Evolutionary conservation across 306 rosid genomes (phyloP).

Genomic region (Vigna unguiculata): DNA sequence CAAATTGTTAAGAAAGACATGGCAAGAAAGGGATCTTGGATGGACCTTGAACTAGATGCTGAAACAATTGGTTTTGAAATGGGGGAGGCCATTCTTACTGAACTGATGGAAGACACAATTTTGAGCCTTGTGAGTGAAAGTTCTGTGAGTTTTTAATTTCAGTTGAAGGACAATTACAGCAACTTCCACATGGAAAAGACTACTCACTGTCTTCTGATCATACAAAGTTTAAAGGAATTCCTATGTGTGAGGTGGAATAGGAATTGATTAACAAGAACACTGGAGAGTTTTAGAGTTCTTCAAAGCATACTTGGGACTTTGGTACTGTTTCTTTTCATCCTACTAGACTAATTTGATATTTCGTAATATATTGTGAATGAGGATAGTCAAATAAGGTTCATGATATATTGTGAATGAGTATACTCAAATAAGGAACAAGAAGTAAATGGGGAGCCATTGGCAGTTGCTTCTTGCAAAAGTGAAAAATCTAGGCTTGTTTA

Average conservation of each 20-base stretch:
- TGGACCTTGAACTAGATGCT: slow-evolving; percentile 68
- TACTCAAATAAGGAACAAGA: slow-evolving; percentile 47
- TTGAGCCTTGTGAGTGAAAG: slow-evolving; percentile 52
- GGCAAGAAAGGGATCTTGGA: slow-evolving; percentile 74
- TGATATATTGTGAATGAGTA: slow-evolving; percentile 42
- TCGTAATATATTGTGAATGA: slow-evolving; percentile 42
- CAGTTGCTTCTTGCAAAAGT: slow-evolving; percentile 47
- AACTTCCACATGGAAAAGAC: slow-evolving; percentile 47
- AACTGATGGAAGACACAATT: slow-evolving; percentile 75
- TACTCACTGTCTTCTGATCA: slow-evolving; percentile 24
- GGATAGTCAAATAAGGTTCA: slow-evolving; percentile 26
- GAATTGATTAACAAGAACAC: slow-evolving; percentile 27
- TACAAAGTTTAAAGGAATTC: slow-evolving; percentile 11
- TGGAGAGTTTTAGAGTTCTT: slow-evolving; percentile 33
- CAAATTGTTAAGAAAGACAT: slow-evolving; percentile 89
- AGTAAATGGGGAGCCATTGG: slow-evolving; percentile 45
- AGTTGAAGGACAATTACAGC: slow-evolving; percentile 45
- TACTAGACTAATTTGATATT: slow-evolving; percentile 46
- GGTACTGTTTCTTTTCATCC: slow-evolving; percentile 47
- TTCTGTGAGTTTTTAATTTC: slow-evolving; percentile 45
- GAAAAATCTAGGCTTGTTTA: slow-evolving; percentile 40
- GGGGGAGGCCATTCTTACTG: slow-evolving; percentile 74
- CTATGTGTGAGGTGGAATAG: slow-evolving; percentile 34
- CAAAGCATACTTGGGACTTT: slow-evolving; percentile 33
- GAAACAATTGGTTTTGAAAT: slow-evolving; percentile 70